Evolutionary conservation across 2,329 filamentous ascomycete genomes (phyloP), one percentile per base, ranked within the genome.

Genomic region (Talaromyces sp.): DNA sequence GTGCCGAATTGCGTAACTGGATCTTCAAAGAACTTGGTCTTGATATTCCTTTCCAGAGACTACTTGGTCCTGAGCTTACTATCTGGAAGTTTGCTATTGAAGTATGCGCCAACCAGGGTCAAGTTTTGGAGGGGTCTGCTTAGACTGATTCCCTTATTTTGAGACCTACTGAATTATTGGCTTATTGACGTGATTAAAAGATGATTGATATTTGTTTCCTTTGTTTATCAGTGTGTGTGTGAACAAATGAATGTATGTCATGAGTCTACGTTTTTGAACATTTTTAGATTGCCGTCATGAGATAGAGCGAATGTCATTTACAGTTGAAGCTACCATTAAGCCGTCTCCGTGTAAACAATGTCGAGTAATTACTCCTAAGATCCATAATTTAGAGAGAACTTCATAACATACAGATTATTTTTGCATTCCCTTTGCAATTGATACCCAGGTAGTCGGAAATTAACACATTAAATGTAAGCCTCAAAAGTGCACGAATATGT

Each of bases 1-100:
- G 68, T 10, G 67, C 70, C 3, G 72, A 73, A 64, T 67, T 73
- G 16, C 64, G 72, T 3, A 68, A 58, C 7, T 72, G 66, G 64
- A 58, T 73, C 10, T 71, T 68, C 47, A 52, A 66, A 24, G 37
- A 35, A 2, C 68, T 71, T 14, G 56, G 62, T 10, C 63, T 70
- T 27, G 70, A 72, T 61, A 61, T 72, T 7, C 64, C 69, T 2
- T 71, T 70, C 37, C 56, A 64, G 56, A 41, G 22, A 39, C 31
- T 60, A 41, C 39, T 60, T 22, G 39, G 58, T 47, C 39, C 58
- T 22, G 41, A 60, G 39, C 39, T 60, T 35, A 60, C 58, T 35
- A 60, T 60, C 59, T 56, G 52, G 52, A 56, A 56, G n/a, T 56
- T 56, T 22, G 52, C 52, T 56, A 56, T 56, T 56, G 52, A 56